Evolutionary conservation across 495 filamentous ascomycete species (phyloP).

Genomic region (Penicillium angulare): DNA sequence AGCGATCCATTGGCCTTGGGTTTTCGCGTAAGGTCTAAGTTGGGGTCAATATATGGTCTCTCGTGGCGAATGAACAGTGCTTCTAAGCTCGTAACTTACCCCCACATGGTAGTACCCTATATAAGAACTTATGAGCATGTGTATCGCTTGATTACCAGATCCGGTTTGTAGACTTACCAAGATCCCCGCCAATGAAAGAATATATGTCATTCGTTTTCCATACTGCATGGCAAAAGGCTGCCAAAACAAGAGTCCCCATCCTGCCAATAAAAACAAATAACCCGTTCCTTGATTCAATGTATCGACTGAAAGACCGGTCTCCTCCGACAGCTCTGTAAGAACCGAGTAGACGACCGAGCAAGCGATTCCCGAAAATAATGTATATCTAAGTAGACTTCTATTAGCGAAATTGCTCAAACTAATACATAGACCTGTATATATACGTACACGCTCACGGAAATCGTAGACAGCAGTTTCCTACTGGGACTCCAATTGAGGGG

Average conservation of each 20-base stretch:
- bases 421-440: not conserved
- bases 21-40: conserved; percentile 37
- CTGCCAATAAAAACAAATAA: conserved; percentile 61
- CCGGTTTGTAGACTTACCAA: conserved; percentile 29
- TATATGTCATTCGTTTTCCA: conserved; percentile 63
- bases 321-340: conserved; percentile 54
- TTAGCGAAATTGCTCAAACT: not conserved
- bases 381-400: conserved; percentile 43
- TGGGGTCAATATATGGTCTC: not conserved
- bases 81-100: conserved; percentile 27
- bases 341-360: conserved; percentile 62
- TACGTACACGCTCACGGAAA: conserved; percentile 45
- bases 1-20: conserved; percentile 63
- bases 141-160: not conserved
- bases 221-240: conserved; percentile 66
- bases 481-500: conserved; percentile 60
- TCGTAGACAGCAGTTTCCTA: conserved; percentile 53
- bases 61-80: not conserved
- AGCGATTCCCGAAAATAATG: conserved; percentile 58
- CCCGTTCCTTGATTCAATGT: conserved; percentile 62
- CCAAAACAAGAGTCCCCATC: conserved; percentile 67
- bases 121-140: not conserved
- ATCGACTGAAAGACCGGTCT: conserved; percentile 50
- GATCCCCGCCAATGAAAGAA: conserved; percentile 56
- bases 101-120: conserved; percentile 39